A percentile compares a stretch with the other conserved stretches of the same genome.
Evolutionary conservation across 2,329 filamentous ascomycete genomes (phyloP).

Genomic region (Tolypocladium amazonense): DNA sequence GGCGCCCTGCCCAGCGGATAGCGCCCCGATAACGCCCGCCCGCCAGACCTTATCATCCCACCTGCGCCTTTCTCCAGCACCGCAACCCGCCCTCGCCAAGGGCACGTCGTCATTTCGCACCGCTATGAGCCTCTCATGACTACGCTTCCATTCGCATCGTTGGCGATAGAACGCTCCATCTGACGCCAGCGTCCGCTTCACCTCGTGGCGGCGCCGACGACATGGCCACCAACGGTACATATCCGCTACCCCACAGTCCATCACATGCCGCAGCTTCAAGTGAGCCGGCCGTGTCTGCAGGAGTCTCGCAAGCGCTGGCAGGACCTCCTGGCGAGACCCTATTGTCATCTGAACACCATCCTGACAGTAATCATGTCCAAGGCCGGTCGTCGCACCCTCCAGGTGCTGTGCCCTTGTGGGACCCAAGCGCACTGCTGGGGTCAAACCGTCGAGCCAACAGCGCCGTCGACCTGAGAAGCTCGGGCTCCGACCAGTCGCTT

Average conservation of each 20-base stretch:
- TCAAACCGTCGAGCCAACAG: conserved; percentile 21
- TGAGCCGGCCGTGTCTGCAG: conserved; percentile 3
- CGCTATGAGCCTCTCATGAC: background rate
- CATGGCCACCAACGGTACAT: conserved; percentile 8
- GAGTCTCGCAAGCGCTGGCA: conserved; percentile 2
- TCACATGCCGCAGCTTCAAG: conserved; percentile 2
- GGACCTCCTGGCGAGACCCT: background rate
- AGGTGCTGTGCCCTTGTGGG: conserved; percentile 24
- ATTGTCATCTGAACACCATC: background rate
- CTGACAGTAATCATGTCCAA: conserved; percentile 7
- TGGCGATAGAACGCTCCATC: background rate
- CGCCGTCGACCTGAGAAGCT: conserved; percentile 14
- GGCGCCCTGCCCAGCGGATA: background rate
- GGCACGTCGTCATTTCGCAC: background rate
- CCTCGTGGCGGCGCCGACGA: background rate
- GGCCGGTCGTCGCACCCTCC: conserved; percentile 17
- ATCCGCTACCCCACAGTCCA: background rate
- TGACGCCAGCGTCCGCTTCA: background rate
- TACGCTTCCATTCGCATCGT: background rate
- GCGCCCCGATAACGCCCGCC: conserved; percentile 1
- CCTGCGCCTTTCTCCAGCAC: background rate
- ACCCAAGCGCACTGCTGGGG: conserved; percentile 28
- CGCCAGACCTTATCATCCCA: background rate
- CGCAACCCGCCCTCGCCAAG: background rate
- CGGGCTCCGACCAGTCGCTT: conserved; percentile 12